phyloP scores from a whole-genome alignment of 805 yeast species.

The Saccharomycopsis sp. region DNA sequence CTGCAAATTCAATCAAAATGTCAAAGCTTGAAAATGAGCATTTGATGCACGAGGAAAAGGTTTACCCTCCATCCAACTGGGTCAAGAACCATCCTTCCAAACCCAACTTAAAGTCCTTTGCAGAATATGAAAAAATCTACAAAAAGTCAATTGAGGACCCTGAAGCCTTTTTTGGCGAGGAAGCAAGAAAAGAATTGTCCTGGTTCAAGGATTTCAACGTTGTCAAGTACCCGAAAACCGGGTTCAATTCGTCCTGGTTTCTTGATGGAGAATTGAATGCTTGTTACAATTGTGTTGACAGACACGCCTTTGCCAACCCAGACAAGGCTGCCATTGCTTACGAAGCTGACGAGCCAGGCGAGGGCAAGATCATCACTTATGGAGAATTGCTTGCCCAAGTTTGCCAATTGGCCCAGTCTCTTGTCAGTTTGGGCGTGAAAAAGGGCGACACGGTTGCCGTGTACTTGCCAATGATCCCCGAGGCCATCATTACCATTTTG shows the following conservation, averaged over 20 bases:
- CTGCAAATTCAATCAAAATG: conserved; percentile 2
- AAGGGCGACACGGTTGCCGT: conserved; percentile 85
- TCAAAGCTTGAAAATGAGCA: conserved; percentile 26
- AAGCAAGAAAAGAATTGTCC: conserved; percentile 39
- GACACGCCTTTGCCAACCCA: conserved; percentile 67
- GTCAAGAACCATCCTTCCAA: conserved; percentile 31
- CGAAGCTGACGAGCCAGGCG: conserved; percentile 73
- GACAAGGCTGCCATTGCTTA: conserved; percentile 65
- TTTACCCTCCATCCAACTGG: conserved; percentile 21
- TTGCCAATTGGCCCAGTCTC: conserved; percentile 60
- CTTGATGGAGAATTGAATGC: conserved; percentile 75
- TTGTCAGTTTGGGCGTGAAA: conserved; percentile 54
- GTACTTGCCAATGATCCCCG: conserved; percentile 80
- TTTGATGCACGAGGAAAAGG: conserved; percentile 25
- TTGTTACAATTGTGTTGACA: conserved; percentile 71
- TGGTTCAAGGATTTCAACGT: conserved; percentile 47
- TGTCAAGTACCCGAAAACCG: conserved; percentile 32
- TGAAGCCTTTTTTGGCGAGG: conserved; percentile 42
- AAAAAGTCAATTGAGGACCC: conserved; percentile 51
- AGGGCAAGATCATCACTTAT: conserved; percentile 54
- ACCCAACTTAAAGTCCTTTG: conserved; percentile 42
- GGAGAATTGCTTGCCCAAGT: conserved; percentile 66
- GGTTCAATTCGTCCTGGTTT: conserved; percentile 61
- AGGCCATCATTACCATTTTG: conserved; percentile 64
- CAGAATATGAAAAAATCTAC: conserved; percentile 42